These are phyloP conservation scores for Chlorencoelia australis DNA, from an alignment of 2,329 filamentous ascomycete genomes.

Conservation along the genomic window DNA sequence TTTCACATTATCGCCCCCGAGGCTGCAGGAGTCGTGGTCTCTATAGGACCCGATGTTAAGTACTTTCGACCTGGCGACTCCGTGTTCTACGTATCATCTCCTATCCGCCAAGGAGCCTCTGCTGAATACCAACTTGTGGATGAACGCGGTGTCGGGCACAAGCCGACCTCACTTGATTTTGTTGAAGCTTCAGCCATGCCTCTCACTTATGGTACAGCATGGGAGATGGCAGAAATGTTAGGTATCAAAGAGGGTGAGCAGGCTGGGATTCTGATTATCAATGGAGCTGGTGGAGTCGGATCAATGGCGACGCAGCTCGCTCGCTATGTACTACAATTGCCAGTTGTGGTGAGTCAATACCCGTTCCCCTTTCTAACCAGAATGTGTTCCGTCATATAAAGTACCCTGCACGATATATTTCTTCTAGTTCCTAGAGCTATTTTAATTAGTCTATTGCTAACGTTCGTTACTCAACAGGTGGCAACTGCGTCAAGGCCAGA, in stretches of 20 bases:
- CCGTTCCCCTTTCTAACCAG: too few relatives aligned
- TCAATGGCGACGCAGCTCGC: conserved; percentile 35
- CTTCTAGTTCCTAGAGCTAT: too few relatives aligned
- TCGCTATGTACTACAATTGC: conserved; percentile 19
- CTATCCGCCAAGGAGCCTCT: conserved; percentile 32
- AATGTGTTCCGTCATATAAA: too few relatives aligned
- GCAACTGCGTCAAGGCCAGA: conserved; percentile 34
- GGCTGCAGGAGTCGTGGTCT: conserved; percentile 31
- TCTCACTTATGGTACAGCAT: conserved; percentile 35
- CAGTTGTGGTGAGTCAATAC: too few relatives aligned
- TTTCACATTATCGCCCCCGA: conserved; percentile 36
- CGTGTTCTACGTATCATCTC: conserved; percentile 33
- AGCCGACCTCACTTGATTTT: conserved; percentile 31
- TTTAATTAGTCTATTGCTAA: too few relatives aligned
- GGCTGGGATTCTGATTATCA: conserved; percentile 35
- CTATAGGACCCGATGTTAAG: conserved; percentile 26
- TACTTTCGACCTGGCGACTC: conserved; percentile 34
- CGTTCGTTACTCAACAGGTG: too few relatives aligned
- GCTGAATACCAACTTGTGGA: conserved; percentile 35
- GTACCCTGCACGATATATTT: too few relatives aligned
- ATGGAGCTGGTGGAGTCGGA: conserved; percentile 36
- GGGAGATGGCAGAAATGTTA: conserved; percentile 34
- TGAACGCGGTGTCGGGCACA: conserved; percentile 29
- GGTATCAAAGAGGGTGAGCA: conserved; percentile 22
- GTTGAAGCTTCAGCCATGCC: conserved; percentile 34